phyloP scores from a whole-genome alignment of 208 protist species.

The Leishmania tropica region DNA sequence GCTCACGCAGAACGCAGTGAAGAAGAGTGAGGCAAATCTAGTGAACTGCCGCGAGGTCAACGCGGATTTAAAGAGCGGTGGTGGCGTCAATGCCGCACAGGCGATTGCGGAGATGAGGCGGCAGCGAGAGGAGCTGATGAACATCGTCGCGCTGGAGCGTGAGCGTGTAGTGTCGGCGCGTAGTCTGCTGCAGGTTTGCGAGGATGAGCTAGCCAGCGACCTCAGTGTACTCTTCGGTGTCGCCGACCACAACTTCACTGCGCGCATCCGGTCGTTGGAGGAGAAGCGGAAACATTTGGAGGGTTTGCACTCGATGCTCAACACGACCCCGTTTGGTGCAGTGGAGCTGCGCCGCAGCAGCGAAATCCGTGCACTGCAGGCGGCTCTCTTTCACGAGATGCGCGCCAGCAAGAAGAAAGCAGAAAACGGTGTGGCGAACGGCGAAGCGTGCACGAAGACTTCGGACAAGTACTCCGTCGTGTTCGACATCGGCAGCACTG shows the following conservation, averaged over 20 bases:
- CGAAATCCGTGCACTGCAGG: constrained; percentile 13
- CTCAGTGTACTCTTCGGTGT: constrained; percentile 3
- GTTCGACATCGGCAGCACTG: constrained; percentile 89
- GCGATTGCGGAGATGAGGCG: constrained; percentile 13
- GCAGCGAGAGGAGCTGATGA: background rate
- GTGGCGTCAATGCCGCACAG: constrained; percentile 3
- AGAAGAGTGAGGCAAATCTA: background rate
- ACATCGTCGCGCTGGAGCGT: constrained; percentile 3
- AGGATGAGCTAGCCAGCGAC: constrained; percentile 4
- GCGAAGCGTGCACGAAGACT: background rate
- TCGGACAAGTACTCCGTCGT: constrained; percentile 66
- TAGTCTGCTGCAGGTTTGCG: constrained; percentile 13
- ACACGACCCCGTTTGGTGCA: background rate
- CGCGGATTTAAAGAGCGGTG: background rate
- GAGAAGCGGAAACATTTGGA: background rate
- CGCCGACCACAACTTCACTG: constrained; percentile 1
- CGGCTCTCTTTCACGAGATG: constrained; percentile 14
- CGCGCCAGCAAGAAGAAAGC: background rate
- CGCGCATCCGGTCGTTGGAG: background rate
- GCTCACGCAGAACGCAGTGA: constrained; percentile 1
- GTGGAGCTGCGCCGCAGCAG: constrained; percentile 12
- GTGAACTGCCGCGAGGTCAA: background rate
- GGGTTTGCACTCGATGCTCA: background rate
- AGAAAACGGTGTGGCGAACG: background rate
- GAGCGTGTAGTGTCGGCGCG: constrained; percentile 7